Conservation (phyloP, 148 eudicot species). For the Vaccinium darrowii region DNA sequence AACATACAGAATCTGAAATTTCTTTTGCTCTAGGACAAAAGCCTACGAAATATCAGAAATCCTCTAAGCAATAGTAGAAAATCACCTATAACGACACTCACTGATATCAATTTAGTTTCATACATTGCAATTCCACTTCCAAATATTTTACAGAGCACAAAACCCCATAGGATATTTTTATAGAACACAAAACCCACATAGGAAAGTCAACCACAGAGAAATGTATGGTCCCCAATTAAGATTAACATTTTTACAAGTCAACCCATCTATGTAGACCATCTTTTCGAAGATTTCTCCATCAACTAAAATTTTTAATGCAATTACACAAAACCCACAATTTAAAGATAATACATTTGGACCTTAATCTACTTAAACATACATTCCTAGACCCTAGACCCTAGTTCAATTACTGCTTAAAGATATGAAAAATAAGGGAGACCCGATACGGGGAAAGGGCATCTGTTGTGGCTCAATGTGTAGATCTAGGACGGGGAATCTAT, state of each 20-base stretch:
- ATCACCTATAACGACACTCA: neutral
- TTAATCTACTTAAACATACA: neutral
- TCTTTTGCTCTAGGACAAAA: neutral
- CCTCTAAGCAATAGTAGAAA: neutral
- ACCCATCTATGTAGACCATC: neutral
- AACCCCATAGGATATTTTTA: no score
- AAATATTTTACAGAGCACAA: neutral
- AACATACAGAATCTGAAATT: neutral
- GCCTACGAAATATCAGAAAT: neutral
- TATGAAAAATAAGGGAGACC: neutral
- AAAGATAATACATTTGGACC: neutral
- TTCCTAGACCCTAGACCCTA: neutral
- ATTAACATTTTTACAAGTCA: neutral
- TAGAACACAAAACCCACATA: neutral
- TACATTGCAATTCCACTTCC: neutral
- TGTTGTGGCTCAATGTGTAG: neutral
- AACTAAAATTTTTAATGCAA: neutral
- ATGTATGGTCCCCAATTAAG: neutral
- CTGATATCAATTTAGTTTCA: neutral
- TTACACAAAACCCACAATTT: neutral
- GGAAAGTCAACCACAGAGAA: neutral
- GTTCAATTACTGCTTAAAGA: neutral
- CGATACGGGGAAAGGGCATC: neutral
- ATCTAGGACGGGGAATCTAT: neutral
- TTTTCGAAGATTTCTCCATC: neutral